phyloP scores from a whole-genome alignment of 805 yeast species.

The Metschnikowia cubensis region DNA sequence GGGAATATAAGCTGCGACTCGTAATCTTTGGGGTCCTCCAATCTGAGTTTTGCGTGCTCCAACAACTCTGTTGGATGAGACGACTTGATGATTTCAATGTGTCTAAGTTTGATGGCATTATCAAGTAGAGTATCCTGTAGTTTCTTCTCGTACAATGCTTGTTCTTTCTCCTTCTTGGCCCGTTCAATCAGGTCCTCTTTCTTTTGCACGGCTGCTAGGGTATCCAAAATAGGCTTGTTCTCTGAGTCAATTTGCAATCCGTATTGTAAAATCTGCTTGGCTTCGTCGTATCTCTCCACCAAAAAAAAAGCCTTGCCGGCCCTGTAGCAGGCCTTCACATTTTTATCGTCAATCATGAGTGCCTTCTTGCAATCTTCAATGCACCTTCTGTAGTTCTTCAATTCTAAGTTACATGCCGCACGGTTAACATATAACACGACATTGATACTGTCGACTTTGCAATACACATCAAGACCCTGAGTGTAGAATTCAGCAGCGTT shows the following conservation, averaged over 20 bases:
- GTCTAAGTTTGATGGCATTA: conserved; percentile 61
- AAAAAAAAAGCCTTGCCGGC: conserved; percentile 76
- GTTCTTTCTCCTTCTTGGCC: conserved; percentile 32
- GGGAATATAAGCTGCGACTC: conserved; percentile 83
- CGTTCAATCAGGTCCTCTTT: conserved; percentile 21
- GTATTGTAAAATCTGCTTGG: conserved; percentile 58
- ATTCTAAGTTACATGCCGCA: conserved; percentile 87
- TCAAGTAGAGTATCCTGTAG: conserved; percentile 42
- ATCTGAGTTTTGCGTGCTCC: conserved; percentile 45
- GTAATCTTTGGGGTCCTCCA: conserved; percentile 63
- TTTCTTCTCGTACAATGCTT: conserved; percentile 38
- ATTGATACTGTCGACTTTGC: conserved; percentile 52
- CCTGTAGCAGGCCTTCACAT: conserved; percentile 80
- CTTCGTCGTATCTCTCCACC: conserved; percentile 68
- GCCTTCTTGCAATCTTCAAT: conserved; percentile 82
- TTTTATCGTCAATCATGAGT: conserved; percentile 58
- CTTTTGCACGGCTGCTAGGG: conserved; percentile 44
- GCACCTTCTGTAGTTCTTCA: conserved; percentile 80
- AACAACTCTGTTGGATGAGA: conserved; percentile 54
- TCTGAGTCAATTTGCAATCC: conserved; percentile 59
- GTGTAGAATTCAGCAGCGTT: conserved; percentile 77
- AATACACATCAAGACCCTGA: conserved; percentile 70
- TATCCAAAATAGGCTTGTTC: conserved; percentile 50
- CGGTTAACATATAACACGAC: conserved; percentile 71
- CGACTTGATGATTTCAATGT: conserved; percentile 47